Conservation (phyloP, 2,329 filamentous ascomycete species). For the Cercospora zeae-maydis region DNA sequence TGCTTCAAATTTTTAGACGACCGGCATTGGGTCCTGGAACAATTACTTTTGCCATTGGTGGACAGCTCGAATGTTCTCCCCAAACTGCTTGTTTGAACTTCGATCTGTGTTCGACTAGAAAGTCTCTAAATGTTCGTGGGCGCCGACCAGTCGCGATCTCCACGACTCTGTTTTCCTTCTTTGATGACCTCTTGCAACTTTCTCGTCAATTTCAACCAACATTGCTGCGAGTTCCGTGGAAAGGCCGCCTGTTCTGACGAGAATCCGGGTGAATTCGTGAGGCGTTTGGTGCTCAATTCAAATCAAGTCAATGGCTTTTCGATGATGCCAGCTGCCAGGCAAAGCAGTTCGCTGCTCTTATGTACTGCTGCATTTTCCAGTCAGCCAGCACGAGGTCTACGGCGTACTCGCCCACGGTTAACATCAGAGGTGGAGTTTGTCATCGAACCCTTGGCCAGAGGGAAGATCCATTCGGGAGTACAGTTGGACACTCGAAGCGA, state of each 20-base stretch:
- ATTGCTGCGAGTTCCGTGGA: slow-evolving; percentile 10
- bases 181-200: slow-evolving; percentile 9
- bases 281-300: not conserved
- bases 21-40: not conserved
- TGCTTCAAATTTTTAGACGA: not conserved
- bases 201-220: slow-evolving; percentile 16
- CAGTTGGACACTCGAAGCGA: not conserved
- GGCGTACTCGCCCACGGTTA: not conserved
- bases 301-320: not conserved
- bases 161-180: slow-evolving; percentile 12
- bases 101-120: slow-evolving; percentile 13
- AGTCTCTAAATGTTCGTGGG: slow-evolving; percentile 11
- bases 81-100: not conserved
- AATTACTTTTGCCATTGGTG: not conserved
- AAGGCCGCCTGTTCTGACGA: not conserved
- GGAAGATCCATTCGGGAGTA: too few species aligned
- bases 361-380: not conserved
- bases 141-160: slow-evolving; percentile 8
- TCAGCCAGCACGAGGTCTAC: not conserved
- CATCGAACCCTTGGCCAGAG: not conserved
- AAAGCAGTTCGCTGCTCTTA: too few species aligned
- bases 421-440: not conserved
- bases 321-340: not conserved
- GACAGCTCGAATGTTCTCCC: not conserved
- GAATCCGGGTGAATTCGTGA: slow-evolving; percentile 4